Base-by-base conservation (phyloP, 2,329 filamentous ascomycete species). In the Ceratocystis ficicola region DNA sequence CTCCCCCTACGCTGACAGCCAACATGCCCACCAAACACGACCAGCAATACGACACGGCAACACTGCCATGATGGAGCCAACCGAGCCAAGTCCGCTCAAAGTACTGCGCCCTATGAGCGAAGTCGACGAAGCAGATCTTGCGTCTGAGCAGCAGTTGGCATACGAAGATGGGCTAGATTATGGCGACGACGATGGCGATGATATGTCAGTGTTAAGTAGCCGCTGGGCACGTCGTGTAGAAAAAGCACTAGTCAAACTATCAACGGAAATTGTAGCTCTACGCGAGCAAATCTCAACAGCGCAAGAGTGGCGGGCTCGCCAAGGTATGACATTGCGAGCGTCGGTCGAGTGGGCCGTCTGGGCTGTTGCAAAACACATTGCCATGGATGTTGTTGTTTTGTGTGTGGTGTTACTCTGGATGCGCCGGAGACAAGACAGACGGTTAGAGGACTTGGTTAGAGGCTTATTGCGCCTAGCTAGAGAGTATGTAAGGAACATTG, bases 241-340 rank as follows among this genome's bases (percentile, higher is more conserved):
- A 76, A 83, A 86, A 55, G 89, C 90, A 25, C 80, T 97, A 66
- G 89, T 93, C 66, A 89, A 91, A 71, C 86, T 97, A 77, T 95
- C 92, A 4, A 88, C 91, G 17, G 94, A 99, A 76, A 85, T 99
- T 41, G 92, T 94, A 1, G 94, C 94, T 0, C 76, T 97, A 68
- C 83, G 94, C 44, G 94, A 99, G 75, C 92, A 97, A 73, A 87
- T 97, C 70, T 87, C 90, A 65, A 83, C 85, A 0, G 86, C 89
- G 0, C 81, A 88, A 12, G 83, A 93, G 70, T 88, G 88, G 77
- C 83, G 83, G 68, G 81, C 83, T 20, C 83, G 83, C 70, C 86
- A 82, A 70, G 82, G 83, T 68, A 83, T 83, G 68, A 86, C 83
- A 65, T 74, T 88, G 28, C 80, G 84, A 62, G 81, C 85, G 1